A percentile compares a stretch with the other conserved stretches of the same genome.
Evolutionary conservation across 208 protist genomes (phyloP).

Genomic region (Trypanosoma caninum): DNA sequence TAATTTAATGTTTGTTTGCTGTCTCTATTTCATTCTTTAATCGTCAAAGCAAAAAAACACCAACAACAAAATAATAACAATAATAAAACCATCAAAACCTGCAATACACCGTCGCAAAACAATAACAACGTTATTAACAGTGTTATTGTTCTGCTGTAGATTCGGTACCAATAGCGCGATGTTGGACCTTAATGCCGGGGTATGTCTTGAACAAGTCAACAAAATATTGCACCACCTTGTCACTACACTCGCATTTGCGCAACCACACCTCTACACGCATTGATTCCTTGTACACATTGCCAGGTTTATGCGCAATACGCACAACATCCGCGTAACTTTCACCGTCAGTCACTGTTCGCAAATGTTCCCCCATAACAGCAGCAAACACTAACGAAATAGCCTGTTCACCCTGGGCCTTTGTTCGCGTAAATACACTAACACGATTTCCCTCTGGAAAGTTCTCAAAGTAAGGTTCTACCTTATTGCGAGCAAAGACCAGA

Average conservation of each 20-base stretch:
- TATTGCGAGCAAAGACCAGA: slow-evolving; percentile 74
- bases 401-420: slow-evolving; percentile 59
- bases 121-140: not conserved
- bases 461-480: slow-evolving; percentile 69
- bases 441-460: slow-evolving; percentile 69
- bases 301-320: slow-evolving; percentile 71
- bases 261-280: slow-evolving; percentile 72
- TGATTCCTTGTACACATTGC: slow-evolving; percentile 50
- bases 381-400: slow-evolving; percentile 48
- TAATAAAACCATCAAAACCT: not conserved
- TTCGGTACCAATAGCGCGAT: slow-evolving; percentile 13
- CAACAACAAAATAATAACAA: not conserved
- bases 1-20: not conserved
- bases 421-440: slow-evolving; percentile 67
- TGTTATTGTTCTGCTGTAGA: not conserved
- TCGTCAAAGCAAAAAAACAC: not conserved
- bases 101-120: not conserved
- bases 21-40: not conserved
- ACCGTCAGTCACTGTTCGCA: slow-evolving; percentile 41
- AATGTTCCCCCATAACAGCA: slow-evolving; percentile 67
- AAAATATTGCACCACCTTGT: slow-evolving; percentile 52
- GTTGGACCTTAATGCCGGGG: slow-evolving; percentile 44
- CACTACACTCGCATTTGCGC: slow-evolving; percentile 30
- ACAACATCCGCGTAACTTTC: slow-evolving; percentile 61
- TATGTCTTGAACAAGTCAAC: slow-evolving; percentile 35